phyloP scores from a whole-genome alignment of 352 stramenopile genomes.

The Peronospora belbahrii region DNA sequence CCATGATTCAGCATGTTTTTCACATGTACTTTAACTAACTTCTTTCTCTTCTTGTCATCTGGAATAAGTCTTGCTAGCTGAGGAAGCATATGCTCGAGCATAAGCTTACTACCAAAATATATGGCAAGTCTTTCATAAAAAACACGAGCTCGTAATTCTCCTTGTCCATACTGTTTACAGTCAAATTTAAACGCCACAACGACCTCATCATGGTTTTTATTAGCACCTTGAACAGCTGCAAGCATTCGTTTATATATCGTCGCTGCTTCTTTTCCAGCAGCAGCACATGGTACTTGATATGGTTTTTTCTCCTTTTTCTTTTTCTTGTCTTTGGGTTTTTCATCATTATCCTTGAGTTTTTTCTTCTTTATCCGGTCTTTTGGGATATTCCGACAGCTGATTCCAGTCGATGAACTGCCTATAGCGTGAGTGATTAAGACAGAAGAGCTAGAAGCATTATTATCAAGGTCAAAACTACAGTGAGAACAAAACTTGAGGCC shows the following conservation, averaged over 20 bases:
- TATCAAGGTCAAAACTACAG: conserved; percentile 32
- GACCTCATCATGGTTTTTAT: conserved; percentile 64
- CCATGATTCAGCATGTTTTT: conserved; percentile 24
- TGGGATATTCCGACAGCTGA: conserved; percentile 13
- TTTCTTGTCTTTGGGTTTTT: conserved; percentile 17
- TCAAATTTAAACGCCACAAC: conserved; percentile 68
- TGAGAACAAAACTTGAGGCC: conserved; percentile 47
- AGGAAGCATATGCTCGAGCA: conserved; percentile 76
- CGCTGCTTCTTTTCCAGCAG: conserved; percentile 59
- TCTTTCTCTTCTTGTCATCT: conserved; percentile 68
- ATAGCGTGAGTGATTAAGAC: conserved; percentile 10
- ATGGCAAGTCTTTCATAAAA: conserved; percentile 50
- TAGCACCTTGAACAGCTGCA: conserved; percentile 61
- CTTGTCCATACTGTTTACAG: conserved; percentile 71
- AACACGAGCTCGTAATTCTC: conserved; percentile 43
- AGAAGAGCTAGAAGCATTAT: background rate
- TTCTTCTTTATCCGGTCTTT: conserved; percentile 22
- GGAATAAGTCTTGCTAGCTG: conserved; percentile 70
- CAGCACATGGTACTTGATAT: conserved; percentile 44
- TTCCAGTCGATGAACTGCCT: conserved; percentile 11
- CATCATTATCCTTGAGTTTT: conserved; percentile 7
- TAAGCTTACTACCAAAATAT: conserved; percentile 67
- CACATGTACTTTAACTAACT: conserved; percentile 52
- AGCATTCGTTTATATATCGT: conserved; percentile 79
- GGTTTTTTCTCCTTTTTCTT: conserved; percentile 18